Evolutionary conservation across 2,329 filamentous ascomycete species (phyloP).

Genomic region (Fusarium sp.): DNA sequence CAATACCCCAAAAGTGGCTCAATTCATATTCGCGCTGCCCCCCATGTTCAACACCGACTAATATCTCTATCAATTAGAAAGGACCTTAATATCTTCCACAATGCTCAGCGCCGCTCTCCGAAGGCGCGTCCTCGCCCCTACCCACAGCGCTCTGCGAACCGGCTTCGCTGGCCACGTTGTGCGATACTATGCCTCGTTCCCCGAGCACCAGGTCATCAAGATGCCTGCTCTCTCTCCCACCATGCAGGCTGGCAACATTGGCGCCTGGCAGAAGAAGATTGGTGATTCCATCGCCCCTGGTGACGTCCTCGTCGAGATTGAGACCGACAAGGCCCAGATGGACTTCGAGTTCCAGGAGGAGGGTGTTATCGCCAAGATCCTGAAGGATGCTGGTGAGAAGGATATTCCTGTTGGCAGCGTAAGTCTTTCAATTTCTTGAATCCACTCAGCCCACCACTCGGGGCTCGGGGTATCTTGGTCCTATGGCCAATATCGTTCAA

Average conservation of each 20-base stretch:
- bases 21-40: slow-evolving; percentile 34
- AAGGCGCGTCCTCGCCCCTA: slow-evolving; percentile 67
- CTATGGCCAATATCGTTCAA: slow-evolving; percentile 2
- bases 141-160: slow-evolving; percentile 62
- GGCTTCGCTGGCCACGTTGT: slow-evolving; percentile 65
- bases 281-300: slow-evolving; percentile 89
- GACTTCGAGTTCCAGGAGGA: slow-evolving; percentile 99
- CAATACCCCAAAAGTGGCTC: slow-evolving; percentile 24
- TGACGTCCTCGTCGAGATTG: slow-evolving; percentile 96
- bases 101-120: slow-evolving; percentile 74
- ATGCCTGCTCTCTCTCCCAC: slow-evolving; percentile 99
- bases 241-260: slow-evolving; percentile 97
- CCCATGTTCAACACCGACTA: slow-evolving; percentile 37
- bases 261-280: slow-evolving; percentile 96
- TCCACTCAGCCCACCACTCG: slow-evolving; percentile 19
- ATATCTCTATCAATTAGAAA: slow-evolving; percentile 40
- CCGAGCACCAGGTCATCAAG: slow-evolving; percentile 92
- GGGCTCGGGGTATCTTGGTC: slow-evolving; percentile 33
- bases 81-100: slow-evolving; percentile 47
- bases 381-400: slow-evolving; percentile 93
- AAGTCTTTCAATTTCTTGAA: slow-evolving; percentile 58
- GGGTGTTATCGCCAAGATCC: slow-evolving; percentile 91
- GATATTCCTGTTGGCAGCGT: slow-evolving; percentile 95
- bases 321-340: slow-evolving; percentile 99
- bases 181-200: slow-evolving; percentile 84